phyloP scores from a whole-genome alignment of 176 grass and related monocot species.

The Coix lacrymajobi region DNA sequence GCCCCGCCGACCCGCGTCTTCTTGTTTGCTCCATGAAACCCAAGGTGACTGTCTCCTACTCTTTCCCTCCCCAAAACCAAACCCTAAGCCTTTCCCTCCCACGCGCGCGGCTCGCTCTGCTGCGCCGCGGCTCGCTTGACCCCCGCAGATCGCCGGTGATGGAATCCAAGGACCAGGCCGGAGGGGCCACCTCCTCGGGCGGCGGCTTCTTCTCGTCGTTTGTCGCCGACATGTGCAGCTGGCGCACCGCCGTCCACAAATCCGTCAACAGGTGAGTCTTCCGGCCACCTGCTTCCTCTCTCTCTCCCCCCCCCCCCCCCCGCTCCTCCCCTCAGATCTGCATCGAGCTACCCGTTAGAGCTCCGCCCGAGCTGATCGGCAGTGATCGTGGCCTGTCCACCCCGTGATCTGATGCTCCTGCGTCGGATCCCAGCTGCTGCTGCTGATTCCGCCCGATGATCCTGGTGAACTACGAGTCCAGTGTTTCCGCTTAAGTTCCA shows the following conservation, averaged over 20 bases:
- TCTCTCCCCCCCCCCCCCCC: too few species aligned
- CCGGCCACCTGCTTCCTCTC: neutral
- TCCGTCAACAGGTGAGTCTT: conserved; percentile 87
- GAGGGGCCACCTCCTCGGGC: conserved; percentile 26
- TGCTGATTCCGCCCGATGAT: neutral
- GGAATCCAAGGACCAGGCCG: conserved; percentile 71
- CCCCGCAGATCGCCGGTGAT: conserved; percentile 46
- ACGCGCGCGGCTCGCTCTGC: neutral
- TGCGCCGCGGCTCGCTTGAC: neutral
- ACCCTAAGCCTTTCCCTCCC: conserved; percentile 23
- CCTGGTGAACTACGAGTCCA: neutral
- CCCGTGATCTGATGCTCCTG: conserved; percentile 30
- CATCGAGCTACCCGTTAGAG: neutral
- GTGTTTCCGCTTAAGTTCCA: neutral
- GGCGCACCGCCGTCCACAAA: conserved; percentile 67
- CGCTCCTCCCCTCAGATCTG: conserved; percentile 26
- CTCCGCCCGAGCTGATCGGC: conserved; percentile 15
- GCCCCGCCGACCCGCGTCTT: too few species aligned
- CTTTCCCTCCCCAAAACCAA: neutral
- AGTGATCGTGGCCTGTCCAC: neutral
- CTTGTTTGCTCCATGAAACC: too few species aligned
- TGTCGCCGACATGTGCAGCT: conserved; percentile 46
- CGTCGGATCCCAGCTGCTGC: conserved; percentile 17
- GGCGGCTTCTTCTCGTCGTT: conserved; percentile 58
- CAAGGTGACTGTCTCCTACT: too few species aligned